Percentiles rank a stretch among this genome's conserved stretches.
Evolutionary conservation across 768 basidiomycete species (phyloP).

Genomic region (Butyriboletus loyo): DNA sequence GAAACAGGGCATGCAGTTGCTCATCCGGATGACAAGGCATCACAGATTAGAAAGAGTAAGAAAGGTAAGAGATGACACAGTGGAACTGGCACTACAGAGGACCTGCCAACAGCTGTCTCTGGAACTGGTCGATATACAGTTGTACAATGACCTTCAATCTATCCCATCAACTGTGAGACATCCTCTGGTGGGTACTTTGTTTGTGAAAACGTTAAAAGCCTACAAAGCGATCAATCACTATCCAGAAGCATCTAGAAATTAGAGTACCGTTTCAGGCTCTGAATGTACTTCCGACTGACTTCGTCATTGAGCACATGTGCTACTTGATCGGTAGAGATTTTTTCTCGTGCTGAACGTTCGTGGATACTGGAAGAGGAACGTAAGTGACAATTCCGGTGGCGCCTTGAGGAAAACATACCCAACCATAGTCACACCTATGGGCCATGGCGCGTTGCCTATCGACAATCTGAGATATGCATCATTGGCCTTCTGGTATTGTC

Average conservation of each 20-base stretch:
- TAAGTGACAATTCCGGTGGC: background rate
- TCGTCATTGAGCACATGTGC: slow-evolving; percentile 99
- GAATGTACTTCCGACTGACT: slow-evolving; percentile 98
- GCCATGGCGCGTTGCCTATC: slow-evolving; percentile 99
- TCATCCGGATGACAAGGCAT: slow-evolving; percentile 26
- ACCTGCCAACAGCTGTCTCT: slow-evolving; percentile 6
- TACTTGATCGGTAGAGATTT: slow-evolving; percentile 95
- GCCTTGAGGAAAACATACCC: slow-evolving; percentile 53
- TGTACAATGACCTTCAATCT: slow-evolving; percentile 3
- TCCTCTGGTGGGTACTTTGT: slow-evolving; percentile 95
- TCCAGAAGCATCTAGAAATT: background rate
- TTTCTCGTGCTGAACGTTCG: slow-evolving; percentile 95
- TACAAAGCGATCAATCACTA: slow-evolving; percentile 31
- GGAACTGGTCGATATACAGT: background rate
- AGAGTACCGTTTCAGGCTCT: slow-evolving; percentile 87
- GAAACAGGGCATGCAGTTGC: slow-evolving; percentile 69
- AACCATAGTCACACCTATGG: slow-evolving; percentile 99
- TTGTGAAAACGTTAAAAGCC: slow-evolving; percentile 92
- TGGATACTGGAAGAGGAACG: slow-evolving; percentile 64
- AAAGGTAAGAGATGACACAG: slow-evolving; percentile 20
- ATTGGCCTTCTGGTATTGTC: slow-evolving; percentile 93
- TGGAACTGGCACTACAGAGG: slow-evolving; percentile 1
- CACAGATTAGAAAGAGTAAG: slow-evolving; percentile 37
- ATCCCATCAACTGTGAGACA: slow-evolving; percentile 91
- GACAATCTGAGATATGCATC: slow-evolving; percentile 96